Conservation (phyloP, 768 basidiomycete genomes). For the Gymnopilus junonius region DNA sequence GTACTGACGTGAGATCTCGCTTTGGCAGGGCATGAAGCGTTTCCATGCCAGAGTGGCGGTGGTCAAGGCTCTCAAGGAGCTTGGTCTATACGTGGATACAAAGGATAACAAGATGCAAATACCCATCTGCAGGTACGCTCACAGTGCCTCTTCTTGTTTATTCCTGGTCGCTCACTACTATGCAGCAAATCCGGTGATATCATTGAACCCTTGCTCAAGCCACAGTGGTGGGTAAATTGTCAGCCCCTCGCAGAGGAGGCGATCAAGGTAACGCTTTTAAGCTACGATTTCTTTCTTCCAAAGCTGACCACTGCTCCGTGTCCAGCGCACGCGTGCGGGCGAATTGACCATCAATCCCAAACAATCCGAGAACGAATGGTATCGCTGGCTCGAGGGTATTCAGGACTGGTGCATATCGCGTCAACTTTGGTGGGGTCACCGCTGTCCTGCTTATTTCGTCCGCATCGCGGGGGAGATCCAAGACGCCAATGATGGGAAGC, state of each 20-base stretch:
- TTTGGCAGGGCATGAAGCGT: conserved; percentile 86
- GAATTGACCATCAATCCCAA: conserved; percentile 86
- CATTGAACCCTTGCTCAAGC: conserved; percentile 94
- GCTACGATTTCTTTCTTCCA: background rate
- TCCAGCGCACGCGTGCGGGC: conserved; percentile 84
- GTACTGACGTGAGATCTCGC: background rate
- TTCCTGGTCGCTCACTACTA: background rate
- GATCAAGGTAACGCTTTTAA: conserved; percentile 58
- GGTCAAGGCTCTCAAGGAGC: conserved; percentile 81
- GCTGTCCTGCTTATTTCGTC: conserved; percentile 93
- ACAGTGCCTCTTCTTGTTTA: background rate
- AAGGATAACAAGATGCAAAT: conserved; percentile 99
- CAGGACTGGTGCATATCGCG: conserved; percentile 99
- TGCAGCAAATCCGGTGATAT: conserved; percentile 93
- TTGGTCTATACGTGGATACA: conserved; percentile 85
- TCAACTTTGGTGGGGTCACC: conserved; percentile 99
- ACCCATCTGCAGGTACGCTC: conserved; percentile 81
- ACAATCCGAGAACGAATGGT: conserved; percentile 92
- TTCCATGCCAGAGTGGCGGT: conserved; percentile 91
- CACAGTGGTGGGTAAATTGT: conserved; percentile 99
- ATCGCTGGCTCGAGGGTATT: conserved; percentile 91
- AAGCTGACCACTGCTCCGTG: background rate
- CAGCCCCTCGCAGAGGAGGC: conserved; percentile 90
- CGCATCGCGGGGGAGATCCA: conserved; percentile 76
- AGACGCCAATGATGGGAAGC: conserved; percentile 75